Evolutionary conservation across 495 filamentous ascomycete genomes (phyloP).

Genomic region (Hypoxylon subgilvum): DNA sequence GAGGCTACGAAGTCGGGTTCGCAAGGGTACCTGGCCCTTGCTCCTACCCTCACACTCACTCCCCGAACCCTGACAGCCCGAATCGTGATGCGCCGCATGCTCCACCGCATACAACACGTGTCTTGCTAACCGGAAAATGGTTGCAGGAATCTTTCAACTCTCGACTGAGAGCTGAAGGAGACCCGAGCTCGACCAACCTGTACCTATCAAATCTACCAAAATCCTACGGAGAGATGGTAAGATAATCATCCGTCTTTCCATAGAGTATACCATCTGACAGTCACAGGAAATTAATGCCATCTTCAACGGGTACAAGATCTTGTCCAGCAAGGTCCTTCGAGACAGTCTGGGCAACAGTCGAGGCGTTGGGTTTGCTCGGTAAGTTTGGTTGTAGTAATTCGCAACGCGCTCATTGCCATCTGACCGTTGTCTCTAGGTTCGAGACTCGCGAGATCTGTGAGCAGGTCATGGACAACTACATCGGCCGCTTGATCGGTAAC

Average conservation of each 20-base stretch:
- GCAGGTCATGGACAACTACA: conserved; percentile 80
- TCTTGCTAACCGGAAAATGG: too few relatives aligned
- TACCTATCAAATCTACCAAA: conserved; percentile 96
- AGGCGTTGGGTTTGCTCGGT: conserved; percentile 97
- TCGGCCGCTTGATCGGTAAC: conserved; percentile 71
- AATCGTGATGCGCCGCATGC: too few relatives aligned
- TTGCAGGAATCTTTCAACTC: conserved; percentile 91
- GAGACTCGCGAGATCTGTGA: conserved; percentile 87
- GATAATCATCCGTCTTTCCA: conserved; percentile 21
- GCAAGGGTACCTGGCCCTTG: conserved; percentile 67
- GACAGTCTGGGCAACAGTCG: conserved; percentile 89
- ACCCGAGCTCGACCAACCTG: conserved; percentile 87
- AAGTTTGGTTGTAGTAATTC: conserved; percentile 39
- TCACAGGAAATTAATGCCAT: conserved; percentile 72
- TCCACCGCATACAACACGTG: too few relatives aligned
- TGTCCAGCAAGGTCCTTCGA: conserved; percentile 90
- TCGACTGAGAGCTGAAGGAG: conserved; percentile 88
- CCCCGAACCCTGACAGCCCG: too few relatives aligned
- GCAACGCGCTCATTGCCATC: conserved; percentile 3
- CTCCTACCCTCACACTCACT: too few relatives aligned
- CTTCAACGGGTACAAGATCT: conserved; percentile 81
- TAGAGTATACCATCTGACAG: conserved; percentile 18
- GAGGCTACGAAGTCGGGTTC: conserved; percentile 96
- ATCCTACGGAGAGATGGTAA: conserved; percentile 84
- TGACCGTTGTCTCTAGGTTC: conserved; percentile 65